Conservation (phyloP, 768 basidiomycete genomes). For the Mycena rebaudengoi region DNA sequence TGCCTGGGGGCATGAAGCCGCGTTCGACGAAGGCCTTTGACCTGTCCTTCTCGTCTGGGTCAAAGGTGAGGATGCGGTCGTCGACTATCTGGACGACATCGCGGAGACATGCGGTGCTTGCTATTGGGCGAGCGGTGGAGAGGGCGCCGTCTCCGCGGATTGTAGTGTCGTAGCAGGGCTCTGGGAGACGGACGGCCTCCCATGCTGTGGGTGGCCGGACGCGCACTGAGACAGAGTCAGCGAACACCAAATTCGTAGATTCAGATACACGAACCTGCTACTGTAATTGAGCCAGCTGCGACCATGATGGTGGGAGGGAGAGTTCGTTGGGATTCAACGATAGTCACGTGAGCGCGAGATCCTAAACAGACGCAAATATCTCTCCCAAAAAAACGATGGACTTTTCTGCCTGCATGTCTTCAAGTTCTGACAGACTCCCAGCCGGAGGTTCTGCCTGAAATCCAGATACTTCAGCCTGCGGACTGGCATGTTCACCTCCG, state of each 20-base stretch:
- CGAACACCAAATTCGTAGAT: conserved; percentile 31
- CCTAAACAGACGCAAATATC: too few relatives aligned
- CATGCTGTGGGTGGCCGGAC: conserved; percentile 87
- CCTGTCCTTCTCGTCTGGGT: conserved; percentile 90
- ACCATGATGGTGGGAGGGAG: conserved; percentile 58
- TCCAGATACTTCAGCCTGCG: conserved; percentile 67
- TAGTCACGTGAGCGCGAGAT: not conserved
- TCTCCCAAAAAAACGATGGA: too few relatives aligned
- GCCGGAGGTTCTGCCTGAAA: not conserved
- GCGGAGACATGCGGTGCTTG: conserved; percentile 66
- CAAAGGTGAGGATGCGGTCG: conserved; percentile 94
- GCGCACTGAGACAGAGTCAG: conserved; percentile 67
- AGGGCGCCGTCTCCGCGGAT: conserved; percentile 89
- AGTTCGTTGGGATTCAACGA: not conserved
- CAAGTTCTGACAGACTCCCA: too few relatives aligned
- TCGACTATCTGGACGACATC: conserved; percentile 91
- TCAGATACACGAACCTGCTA: conserved; percentile 65
- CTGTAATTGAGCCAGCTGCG: conserved; percentile 87
- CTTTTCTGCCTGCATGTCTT: too few relatives aligned
- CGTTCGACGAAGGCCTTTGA: conserved; percentile 83
- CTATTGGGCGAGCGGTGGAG: conserved; percentile 67
- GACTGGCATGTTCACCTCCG: conserved; percentile 98
- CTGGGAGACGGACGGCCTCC: conserved; percentile 88
- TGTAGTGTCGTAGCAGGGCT: conserved; percentile 71
- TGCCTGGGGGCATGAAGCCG: conserved; percentile 85